phyloP scores from a whole-genome alignment of 805 yeast genomes.

The Myxozyma sirexii region DNA sequence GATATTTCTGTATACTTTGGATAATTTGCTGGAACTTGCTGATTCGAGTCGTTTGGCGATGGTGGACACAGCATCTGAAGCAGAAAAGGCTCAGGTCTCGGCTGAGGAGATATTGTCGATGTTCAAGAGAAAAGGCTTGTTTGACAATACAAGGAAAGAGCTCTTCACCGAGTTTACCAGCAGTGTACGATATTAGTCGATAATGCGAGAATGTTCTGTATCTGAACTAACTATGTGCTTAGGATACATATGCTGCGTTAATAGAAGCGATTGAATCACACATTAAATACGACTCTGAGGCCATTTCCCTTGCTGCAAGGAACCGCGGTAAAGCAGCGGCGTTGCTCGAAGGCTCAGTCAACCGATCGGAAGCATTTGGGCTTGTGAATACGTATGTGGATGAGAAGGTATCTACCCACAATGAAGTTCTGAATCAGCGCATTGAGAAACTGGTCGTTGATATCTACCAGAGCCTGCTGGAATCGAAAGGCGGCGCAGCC shows the following conservation, averaged over 20 bases:
- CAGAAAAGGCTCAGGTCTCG: constrained; percentile 42
- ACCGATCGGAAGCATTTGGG: constrained; percentile 31
- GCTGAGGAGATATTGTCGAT: constrained; percentile 39
- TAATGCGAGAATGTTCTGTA: too few relatives aligned
- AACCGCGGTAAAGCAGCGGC: constrained; percentile 36
- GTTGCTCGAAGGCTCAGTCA: constrained; percentile 34
- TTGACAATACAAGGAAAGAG: constrained; percentile 33
- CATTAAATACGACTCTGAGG: constrained; percentile 18
- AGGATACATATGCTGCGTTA: constrained; percentile 13
- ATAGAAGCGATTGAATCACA: constrained; percentile 20
- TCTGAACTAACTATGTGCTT: neutral
- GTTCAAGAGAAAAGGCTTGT: constrained; percentile 35
- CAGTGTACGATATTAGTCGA: constrained; percentile 22
- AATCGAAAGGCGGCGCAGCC: neutral
- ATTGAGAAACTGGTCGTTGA: constrained; percentile 19
- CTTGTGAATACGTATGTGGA: constrained; percentile 32
- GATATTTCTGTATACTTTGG: too few relatives aligned
- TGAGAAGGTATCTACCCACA: constrained; percentile 19
- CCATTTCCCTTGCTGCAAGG: constrained; percentile 21
- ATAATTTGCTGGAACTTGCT: neutral
- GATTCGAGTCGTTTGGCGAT: neutral
- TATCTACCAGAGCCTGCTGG: constrained; percentile 13
- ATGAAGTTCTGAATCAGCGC: constrained; percentile 8
- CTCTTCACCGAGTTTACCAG: constrained; percentile 29
- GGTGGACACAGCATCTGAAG: neutral